phyloP scores from a whole-genome alignment of 352 stramenopile species.

The Achlya hypogyna region DNA sequence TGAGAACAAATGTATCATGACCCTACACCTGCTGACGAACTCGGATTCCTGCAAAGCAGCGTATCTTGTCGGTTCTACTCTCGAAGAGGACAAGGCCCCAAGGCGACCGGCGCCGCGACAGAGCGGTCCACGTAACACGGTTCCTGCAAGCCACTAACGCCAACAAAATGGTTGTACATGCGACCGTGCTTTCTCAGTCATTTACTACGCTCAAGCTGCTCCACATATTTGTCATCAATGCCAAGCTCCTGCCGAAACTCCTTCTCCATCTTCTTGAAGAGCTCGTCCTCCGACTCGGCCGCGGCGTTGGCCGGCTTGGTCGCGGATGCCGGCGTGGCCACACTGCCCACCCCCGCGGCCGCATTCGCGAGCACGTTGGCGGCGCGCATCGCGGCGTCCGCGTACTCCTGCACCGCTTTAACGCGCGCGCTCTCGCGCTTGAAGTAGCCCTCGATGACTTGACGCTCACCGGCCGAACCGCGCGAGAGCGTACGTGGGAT shows the following conservation, averaged over 20 bases:
- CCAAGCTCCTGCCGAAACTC: conserved; percentile 67
- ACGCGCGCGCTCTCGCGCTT: conserved; percentile 82
- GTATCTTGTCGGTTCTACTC: too few relatives aligned
- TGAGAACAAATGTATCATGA: too few relatives aligned
- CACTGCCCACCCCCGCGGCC: not conserved
- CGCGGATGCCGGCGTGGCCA: conserved; percentile 10
- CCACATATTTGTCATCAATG: conserved; percentile 29
- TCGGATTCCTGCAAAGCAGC: too few relatives aligned
- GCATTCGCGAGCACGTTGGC: conserved; percentile 13
- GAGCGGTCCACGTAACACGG: too few relatives aligned
- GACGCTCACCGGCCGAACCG: conserved; percentile 67
- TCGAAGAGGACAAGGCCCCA: too few relatives aligned
- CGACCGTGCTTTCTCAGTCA: too few relatives aligned
- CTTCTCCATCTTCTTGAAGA: conserved; percentile 70
- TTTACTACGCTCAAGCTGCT: not conserved
- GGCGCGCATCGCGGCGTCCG: conserved; percentile 7
- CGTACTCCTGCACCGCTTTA: conserved; percentile 29
- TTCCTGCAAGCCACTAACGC: too few relatives aligned
- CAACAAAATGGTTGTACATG: too few relatives aligned
- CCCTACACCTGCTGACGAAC: too few relatives aligned
- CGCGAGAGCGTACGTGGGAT: conserved; percentile 82
- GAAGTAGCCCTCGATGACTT: conserved; percentile 82
- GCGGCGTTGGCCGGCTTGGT: conserved; percentile 11
- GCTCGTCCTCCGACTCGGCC: conserved; percentile 37
- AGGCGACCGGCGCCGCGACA: too few relatives aligned